Evolutionary conservation across 257 asterid species (phyloP).

Genomic region (Orobanche coerulescens): DNA sequence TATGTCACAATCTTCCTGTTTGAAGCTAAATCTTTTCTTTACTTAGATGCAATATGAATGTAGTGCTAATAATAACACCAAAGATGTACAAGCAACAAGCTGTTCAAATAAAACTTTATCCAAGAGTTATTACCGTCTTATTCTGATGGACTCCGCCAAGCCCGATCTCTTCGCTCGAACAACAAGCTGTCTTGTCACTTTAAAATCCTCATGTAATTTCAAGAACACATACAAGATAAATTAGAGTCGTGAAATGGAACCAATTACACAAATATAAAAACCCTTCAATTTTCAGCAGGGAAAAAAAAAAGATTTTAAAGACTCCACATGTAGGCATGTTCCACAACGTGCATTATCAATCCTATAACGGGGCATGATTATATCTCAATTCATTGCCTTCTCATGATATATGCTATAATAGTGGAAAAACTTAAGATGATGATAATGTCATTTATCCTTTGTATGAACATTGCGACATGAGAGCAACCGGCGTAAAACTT

Average conservation of each 20-base stretch:
- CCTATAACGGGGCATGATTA: not conserved
- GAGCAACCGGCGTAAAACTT: no score
- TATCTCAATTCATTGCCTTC: not conserved
- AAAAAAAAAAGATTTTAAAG: not conserved
- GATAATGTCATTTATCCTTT: no score
- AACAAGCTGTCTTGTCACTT: conserved; percentile 31
- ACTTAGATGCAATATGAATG: not conserved
- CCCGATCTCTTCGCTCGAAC: conserved; percentile 76
- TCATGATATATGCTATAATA: not conserved
- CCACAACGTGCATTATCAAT: not conserved
- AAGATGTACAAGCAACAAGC: not conserved
- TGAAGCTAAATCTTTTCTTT: no score
- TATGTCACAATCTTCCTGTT: not conserved
- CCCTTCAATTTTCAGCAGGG: no score
- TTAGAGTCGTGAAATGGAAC: conserved; percentile 18
- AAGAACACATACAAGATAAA: conserved; percentile 9
- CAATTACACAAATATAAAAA: not conserved
- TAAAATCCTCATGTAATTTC: conserved; percentile 31
- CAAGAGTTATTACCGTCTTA: conserved; percentile 43
- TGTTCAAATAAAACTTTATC: not conserved
- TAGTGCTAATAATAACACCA: not conserved
- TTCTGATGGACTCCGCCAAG: conserved; percentile 82
- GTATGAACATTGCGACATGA: no score
- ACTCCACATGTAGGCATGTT: not conserved
- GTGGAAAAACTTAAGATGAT: no score